Conservation (phyloP, 495 filamentous ascomycete species). For the Cairneyella variabilis region DNA sequence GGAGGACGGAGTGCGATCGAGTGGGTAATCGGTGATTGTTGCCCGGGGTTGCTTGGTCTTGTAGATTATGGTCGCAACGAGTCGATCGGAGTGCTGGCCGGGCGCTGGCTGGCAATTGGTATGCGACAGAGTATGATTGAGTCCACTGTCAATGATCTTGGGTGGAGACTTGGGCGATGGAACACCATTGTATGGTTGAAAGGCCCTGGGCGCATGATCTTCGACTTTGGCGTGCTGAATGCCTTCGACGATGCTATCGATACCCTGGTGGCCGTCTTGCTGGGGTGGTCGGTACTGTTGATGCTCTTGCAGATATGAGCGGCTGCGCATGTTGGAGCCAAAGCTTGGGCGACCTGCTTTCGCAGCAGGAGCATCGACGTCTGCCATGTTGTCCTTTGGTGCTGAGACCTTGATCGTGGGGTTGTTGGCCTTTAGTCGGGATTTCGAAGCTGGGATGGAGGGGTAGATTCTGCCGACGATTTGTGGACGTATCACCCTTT, state of each 20-base stretch:
- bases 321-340: slow-evolving; percentile 52
- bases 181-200: slow-evolving; percentile 47
- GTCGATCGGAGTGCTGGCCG: slow-evolving; percentile 34
- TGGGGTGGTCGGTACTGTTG: slow-evolving; percentile 69
- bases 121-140: slow-evolving; percentile 53
- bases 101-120: slow-evolving; percentile 47
- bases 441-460: neutral
- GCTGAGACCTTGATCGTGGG: neutral
- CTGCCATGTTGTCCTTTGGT: slow-evolving; percentile 3
- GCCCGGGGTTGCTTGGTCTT: slow-evolving; percentile 41
- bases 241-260: slow-evolving; percentile 49
- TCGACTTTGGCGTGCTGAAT: slow-evolving; percentile 11
- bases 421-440: too few species aligned
- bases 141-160: slow-evolving; percentile 51
- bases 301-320: slow-evolving; percentile 67
- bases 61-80: slow-evolving; percentile 70
- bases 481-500: neutral
- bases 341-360: slow-evolving; percentile 38
- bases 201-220: slow-evolving; percentile 14
- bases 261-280: slow-evolving; percentile 45
- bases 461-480: neutral
- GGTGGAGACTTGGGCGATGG: slow-evolving; percentile 42
- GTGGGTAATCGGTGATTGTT: slow-evolving; percentile 29
- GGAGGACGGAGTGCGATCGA: slow-evolving; percentile 26
- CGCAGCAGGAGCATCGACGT: neutral